Evolutionary conservation across 495 filamentous ascomycete genomes (phyloP).

Genomic region (Tirmania nivea): DNA sequence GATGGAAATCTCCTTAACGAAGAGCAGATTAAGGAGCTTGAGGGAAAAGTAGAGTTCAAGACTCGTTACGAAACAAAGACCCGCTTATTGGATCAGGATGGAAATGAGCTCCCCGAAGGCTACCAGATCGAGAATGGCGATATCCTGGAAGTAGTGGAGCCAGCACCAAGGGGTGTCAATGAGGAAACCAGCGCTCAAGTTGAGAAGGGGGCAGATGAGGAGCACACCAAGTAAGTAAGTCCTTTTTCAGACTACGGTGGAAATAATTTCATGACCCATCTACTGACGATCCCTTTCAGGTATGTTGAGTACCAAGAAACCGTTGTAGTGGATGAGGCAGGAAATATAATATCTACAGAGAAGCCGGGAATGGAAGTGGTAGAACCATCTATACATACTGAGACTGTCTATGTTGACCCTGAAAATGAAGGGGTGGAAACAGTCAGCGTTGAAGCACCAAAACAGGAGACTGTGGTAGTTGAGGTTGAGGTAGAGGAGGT

Average conservation of each 20-base stretch:
- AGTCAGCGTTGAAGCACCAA: neutral
- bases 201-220: no score
- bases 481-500: neutral
- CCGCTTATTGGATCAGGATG: constrained; percentile 52
- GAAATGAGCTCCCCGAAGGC: constrained; percentile 41
- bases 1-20: constrained; percentile 71
- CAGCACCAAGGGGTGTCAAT: neutral
- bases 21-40: constrained; percentile 59
- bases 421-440: constrained; percentile 8
- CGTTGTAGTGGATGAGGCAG: constrained; percentile 17
- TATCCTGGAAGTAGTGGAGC: constrained; percentile 7
- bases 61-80: constrained; percentile 85
- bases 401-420: no score
- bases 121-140: constrained; percentile 14
- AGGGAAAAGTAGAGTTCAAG: constrained; percentile 83
- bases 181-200: neutral
- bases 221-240: no score
- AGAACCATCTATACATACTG: no score
- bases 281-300: constrained; percentile 56
- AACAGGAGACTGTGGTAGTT: neutral
- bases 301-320: constrained; percentile 59
- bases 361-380: constrained; percentile 8
- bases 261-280: neutral
- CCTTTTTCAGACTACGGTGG: neutral
- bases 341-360: constrained; percentile 17